A percentile compares a stretch with the other conserved stretches of the same genome.
phyloP scores from a whole-genome alignment of 805 yeast species.

The Jamesozyma gamospora region DNA sequence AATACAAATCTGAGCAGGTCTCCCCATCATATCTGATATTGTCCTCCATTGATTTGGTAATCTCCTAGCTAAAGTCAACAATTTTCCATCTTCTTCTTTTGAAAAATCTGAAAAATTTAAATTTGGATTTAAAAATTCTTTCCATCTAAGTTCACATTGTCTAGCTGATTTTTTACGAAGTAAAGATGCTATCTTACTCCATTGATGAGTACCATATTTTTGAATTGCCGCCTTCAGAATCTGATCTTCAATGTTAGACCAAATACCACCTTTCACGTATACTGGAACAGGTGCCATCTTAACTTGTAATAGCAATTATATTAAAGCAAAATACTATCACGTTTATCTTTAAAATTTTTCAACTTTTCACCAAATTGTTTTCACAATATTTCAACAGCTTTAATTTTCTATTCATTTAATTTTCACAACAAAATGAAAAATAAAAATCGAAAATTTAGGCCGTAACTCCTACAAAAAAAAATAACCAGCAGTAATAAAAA shows the following conservation, averaged over 20 bases:
- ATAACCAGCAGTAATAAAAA: no score
- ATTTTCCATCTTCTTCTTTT: slow-evolving; percentile 61
- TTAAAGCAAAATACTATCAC: no score
- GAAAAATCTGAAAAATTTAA: slow-evolving; percentile 61
- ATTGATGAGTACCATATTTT: slow-evolving; percentile 87
- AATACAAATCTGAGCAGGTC: slow-evolving; percentile 81
- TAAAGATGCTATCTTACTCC: slow-evolving; percentile 87
- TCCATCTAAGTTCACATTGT: slow-evolving; percentile 91
- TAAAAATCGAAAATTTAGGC: no score
- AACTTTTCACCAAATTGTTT: no score
- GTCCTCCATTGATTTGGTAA: slow-evolving; percentile 94
- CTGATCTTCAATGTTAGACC: slow-evolving; percentile 83
- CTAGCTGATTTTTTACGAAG: slow-evolving; percentile 77
- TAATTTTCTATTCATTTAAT: no score
- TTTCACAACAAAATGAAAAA: no score
- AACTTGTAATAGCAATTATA: no score
- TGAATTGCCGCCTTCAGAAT: slow-evolving; percentile 83
- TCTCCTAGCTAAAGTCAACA: slow-evolving; percentile 53
- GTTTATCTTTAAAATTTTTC: no score
- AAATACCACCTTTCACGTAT: slow-evolving; percentile 78
- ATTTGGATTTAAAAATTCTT: slow-evolving; percentile 72
- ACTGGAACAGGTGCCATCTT: slow-evolving; percentile 41
- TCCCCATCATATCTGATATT: slow-evolving; percentile 67
- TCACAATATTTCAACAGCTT: no score
- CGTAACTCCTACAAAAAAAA: no score